Evolutionary conservation across 495 filamentous ascomycete species (phyloP).

Genomic region (Penicillium flavigenum): DNA sequence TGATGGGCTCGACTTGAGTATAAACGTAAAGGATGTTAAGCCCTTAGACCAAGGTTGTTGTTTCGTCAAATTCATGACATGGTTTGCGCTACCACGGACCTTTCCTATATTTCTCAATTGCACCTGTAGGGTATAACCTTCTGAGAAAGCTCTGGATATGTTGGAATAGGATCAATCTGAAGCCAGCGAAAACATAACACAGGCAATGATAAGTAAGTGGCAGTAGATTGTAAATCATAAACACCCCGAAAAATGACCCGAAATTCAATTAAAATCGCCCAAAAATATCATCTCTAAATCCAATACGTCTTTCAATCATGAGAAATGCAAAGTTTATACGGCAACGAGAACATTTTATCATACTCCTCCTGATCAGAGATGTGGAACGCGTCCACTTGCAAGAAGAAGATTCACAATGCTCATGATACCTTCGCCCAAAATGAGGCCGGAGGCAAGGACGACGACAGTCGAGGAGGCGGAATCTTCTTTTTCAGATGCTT

Average conservation of each 20-base stretch:
- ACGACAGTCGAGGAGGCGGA: constrained; percentile 55
- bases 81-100: not conserved
- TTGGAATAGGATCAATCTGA: not conserved
- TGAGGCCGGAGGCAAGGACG: constrained; percentile 72
- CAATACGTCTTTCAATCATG: not conserved
- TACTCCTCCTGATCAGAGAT: constrained; percentile 50
- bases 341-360: not conserved
- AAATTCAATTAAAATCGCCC: not conserved
- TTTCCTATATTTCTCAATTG: not conserved
- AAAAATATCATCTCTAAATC: not conserved
- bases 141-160: not conserved
- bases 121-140: not conserved
- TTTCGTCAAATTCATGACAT: not conserved
- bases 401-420: constrained; percentile 89
- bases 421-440: constrained; percentile 89
- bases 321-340: not conserved
- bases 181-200: not conserved
- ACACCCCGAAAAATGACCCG: not conserved
- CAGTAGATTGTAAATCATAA: not conserved
- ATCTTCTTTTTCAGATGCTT: constrained; percentile 42
- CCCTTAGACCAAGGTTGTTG: no score
- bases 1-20: not conserved
- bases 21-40: not conserved
- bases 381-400: constrained; percentile 75
- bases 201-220: not conserved